phyloP scores from a whole-genome alignment of 2,329 filamentous ascomycete genomes.

The Magnaporthiopsis incrustans region DNA sequence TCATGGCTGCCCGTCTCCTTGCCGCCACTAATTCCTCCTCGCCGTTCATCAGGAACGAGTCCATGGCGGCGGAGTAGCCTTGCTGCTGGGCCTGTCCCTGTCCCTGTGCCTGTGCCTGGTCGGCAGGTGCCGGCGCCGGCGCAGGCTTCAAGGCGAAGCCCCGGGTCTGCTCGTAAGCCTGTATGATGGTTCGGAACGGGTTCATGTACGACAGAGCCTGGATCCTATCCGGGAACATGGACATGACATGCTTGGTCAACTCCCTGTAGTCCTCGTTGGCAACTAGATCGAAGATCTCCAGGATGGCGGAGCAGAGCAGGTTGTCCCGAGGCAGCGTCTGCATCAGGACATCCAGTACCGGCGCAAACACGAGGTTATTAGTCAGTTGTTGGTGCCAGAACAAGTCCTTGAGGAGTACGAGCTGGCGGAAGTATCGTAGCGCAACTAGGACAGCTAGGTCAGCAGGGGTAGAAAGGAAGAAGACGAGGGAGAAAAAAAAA shows the following conservation, averaged over 20 bases:
- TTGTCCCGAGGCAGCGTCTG: slow-evolving; percentile 89
- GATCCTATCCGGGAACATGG: slow-evolving; percentile 73
- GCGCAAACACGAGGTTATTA: slow-evolving; percentile 71
- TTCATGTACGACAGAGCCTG: slow-evolving; percentile 72
- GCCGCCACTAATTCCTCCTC: slow-evolving; percentile 44
- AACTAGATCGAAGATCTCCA: slow-evolving; percentile 90
- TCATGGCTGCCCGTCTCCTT: slow-evolving; percentile 31
- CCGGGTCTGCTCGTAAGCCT: slow-evolving; percentile 71
- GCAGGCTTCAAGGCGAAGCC: slow-evolving; percentile 20
- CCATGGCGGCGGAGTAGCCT: slow-evolving; percentile 51
- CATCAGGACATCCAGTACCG: slow-evolving; percentile 75
- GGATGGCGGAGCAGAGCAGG: slow-evolving; percentile 82
- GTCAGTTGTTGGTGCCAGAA: slow-evolving; percentile 84
- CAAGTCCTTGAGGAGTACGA: slow-evolving; percentile 79
- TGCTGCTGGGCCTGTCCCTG: slow-evolving; percentile 5
- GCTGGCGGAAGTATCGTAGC: slow-evolving; percentile 85
- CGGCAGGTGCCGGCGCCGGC: neutral
- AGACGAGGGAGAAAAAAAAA: neutral
- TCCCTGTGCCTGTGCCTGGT: slow-evolving; percentile 6
- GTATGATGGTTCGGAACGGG: slow-evolving; percentile 70
- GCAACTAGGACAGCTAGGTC: slow-evolving; percentile 47
- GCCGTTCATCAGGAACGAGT: slow-evolving; percentile 61
- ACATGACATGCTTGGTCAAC: slow-evolving; percentile 74
- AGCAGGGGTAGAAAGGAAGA: neutral
- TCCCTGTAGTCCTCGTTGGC: slow-evolving; percentile 74